A percentile compares a stretch with the other conserved stretches of the same genome.
Conservation (phyloP, 176 grass and related monocot genomes). For the Olyra latifolia region DNA sequence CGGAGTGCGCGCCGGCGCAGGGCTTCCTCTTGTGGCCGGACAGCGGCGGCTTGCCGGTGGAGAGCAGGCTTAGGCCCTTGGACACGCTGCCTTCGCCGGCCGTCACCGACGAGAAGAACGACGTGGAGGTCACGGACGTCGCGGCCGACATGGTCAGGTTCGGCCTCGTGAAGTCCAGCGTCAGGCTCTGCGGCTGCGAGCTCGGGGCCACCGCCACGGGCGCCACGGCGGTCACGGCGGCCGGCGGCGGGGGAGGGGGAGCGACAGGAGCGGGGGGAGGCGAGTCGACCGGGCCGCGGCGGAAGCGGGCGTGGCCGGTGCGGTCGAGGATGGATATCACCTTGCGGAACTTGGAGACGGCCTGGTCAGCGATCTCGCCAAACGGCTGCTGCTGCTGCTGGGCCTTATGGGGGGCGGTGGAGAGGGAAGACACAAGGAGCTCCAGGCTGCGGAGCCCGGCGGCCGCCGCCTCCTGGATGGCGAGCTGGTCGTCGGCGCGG, state of each 20-base stretch:
- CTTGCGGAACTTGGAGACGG: constrained; percentile 86
- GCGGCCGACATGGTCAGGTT: constrained; percentile 59
- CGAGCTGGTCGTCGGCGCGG: constrained; percentile 63
- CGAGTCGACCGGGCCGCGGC: constrained; percentile 56
- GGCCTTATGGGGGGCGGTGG: constrained; percentile 35
- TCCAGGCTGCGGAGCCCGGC: constrained; percentile 78
- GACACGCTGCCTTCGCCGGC: constrained; percentile 90
- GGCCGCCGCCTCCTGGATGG: constrained; percentile 82
- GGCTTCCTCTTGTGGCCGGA: constrained; percentile 66
- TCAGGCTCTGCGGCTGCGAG: constrained; percentile 64
- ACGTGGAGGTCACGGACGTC: constrained; percentile 72
- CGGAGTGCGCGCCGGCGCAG: constrained; percentile 63
- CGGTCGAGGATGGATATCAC: constrained; percentile 92
- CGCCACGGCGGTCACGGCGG: background rate
- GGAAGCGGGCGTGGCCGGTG: constrained; percentile 95
- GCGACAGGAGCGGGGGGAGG: background rate
- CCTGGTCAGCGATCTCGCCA: constrained; percentile 83
- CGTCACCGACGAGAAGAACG: constrained; percentile 84
- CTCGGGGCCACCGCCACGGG: constrained; percentile 13
- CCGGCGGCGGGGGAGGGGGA: background rate
- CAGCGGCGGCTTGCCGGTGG: constrained; percentile 65
- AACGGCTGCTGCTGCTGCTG: constrained; percentile 38
- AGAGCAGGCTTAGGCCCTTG: constrained; percentile 64
- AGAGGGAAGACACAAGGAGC: constrained; percentile 65
- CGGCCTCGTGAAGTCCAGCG: constrained; percentile 89